Evolutionary conservation across 2,329 filamentous ascomycete genomes (phyloP).

Genomic region (Didymella glomerata): DNA sequence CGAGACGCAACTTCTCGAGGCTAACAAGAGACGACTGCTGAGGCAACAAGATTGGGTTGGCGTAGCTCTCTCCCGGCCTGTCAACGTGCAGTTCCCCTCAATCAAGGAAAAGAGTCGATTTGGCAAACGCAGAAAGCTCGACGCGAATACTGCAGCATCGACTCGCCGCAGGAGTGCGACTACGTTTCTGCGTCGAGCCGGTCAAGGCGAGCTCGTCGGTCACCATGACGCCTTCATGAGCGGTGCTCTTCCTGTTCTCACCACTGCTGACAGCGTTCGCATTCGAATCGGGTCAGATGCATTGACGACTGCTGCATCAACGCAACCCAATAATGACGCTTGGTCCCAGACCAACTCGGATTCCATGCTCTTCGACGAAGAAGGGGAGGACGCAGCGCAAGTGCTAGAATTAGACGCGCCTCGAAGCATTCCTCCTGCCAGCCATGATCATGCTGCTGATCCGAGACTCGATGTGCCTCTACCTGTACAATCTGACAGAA

Average conservation of each 20-base stretch:
- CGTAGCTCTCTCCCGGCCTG: constrained; percentile 38
- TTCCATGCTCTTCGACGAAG: constrained; percentile 49
- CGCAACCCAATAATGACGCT: constrained; percentile 16
- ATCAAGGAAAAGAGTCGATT: constrained; percentile 40
- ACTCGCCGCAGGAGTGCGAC: constrained; percentile 6
- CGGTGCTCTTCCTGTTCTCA: constrained; percentile 22
- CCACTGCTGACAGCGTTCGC: constrained; percentile 36
- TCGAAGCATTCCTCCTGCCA: not conserved
- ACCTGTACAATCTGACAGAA: constrained; percentile 4
- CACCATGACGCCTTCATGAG: constrained; percentile 21
- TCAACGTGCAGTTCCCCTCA: constrained; percentile 40
- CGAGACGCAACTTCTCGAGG: constrained; percentile 37
- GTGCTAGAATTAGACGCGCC: not conserved
- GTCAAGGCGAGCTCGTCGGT: constrained; percentile 5
- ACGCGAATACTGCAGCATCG: constrained; percentile 9
- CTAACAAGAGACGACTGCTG: constrained; percentile 42
- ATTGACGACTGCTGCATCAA: constrained; percentile 37
- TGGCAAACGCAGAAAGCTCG: constrained; percentile 46
- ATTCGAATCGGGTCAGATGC: constrained; percentile 51
- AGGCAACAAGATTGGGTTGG: constrained; percentile 48
- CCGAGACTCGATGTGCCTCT: not conserved
- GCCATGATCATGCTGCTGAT: not conserved
- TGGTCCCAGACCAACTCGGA: constrained; percentile 40
- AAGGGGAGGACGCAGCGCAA: constrained; percentile 24
- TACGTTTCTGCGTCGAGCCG: not conserved